phyloP scores from a whole-genome alignment of 2,329 filamentous ascomycete species.

The Cladosporium cucumerinum region DNA sequence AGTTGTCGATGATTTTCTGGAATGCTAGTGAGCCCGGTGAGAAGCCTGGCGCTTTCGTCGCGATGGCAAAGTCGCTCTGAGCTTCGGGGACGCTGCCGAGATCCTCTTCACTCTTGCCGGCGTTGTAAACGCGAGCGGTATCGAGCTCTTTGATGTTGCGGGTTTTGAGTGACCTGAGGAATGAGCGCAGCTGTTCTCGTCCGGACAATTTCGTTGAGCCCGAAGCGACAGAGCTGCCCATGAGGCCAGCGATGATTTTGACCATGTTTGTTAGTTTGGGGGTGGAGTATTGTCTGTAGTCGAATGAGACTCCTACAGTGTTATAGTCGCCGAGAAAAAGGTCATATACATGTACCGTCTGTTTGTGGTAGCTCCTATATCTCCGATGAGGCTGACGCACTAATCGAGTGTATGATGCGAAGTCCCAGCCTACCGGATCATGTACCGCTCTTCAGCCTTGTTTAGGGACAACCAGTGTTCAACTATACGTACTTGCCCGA shows the following conservation, averaged over 20 bases:
- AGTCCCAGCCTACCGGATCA: background rate
- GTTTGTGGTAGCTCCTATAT: background rate
- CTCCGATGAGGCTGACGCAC: background rate
- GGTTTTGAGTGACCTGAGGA: constrained; percentile 32
- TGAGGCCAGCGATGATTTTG: constrained; percentile 30
- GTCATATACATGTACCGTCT: too few species aligned
- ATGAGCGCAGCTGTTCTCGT: constrained; percentile 23
- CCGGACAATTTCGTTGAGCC: constrained; percentile 25
- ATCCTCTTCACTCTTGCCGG: constrained; percentile 40
- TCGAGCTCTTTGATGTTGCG: constrained; percentile 37
- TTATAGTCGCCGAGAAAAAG: too few species aligned
- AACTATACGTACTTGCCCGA: background rate
- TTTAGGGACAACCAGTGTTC: background rate
- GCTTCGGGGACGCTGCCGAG: constrained; percentile 37
- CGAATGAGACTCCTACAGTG: background rate
- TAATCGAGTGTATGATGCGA: background rate
- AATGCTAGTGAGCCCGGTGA: constrained; percentile 24
- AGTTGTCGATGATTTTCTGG: constrained; percentile 27
- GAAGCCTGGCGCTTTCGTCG: constrained; percentile 33
- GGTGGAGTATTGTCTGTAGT: background rate
- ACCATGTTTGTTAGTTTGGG: too few species aligned
- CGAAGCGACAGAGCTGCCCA: constrained; percentile 27
- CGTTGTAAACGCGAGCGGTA: constrained; percentile 40
- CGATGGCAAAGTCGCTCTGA: constrained; percentile 25
- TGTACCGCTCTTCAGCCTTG: background rate